Base-by-base conservation (phyloP, 345 rosid species). In the Acer campestre region DNA sequence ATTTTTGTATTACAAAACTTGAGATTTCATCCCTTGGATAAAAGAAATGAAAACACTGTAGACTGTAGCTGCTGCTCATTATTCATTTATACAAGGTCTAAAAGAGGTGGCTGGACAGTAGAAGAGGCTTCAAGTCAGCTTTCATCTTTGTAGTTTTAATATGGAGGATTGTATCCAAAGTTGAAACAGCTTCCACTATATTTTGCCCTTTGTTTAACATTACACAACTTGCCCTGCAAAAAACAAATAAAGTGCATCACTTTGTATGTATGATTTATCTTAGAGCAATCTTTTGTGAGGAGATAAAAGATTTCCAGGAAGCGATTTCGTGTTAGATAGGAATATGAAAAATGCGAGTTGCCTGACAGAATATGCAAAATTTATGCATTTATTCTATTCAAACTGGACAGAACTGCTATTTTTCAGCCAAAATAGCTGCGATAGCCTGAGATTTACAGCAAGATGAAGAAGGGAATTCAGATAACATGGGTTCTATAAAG, bases 191-290 rank as follows among this genome's bases (percentile, higher is more conserved):
- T 80, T 85, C 82, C 46, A 81, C 88, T 0, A 88, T 48, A 80
- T 91, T 76, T 75, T 80, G 82, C 20, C 93, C 96, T 86, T 91
- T 90, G 90, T 91, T 91, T 74, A 91, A 73, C 93, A 88, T 91
- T 58, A 91, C 77, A 62, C 93, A 90, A 72, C 88, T 87, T 63
- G 82, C 86, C 84, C 91, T 89, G 87, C 22, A 51, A 58, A 46
- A 63, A 42, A 51, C 25, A 44, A 67, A 56, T 17, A 44, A 44
- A 71, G 4, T 27, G 2, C 25, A 38, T 12, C 61, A 73, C 35
- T 75, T 38, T 16, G 46, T 44, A n/a, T 22, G 44, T 31, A 3
- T 67, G 20, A 58, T 73, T 3, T 69, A 9, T 16, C 4, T 67
- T 40, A 59, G 35, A n/a, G 9, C 73, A 22, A 67, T 7, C 13